Percentiles rank a stretch among this genome's conserved stretches.
phyloP scores from a whole-genome alignment of 2,329 filamentous ascomycete species.

The Dothiorella sarmentorum region DNA sequence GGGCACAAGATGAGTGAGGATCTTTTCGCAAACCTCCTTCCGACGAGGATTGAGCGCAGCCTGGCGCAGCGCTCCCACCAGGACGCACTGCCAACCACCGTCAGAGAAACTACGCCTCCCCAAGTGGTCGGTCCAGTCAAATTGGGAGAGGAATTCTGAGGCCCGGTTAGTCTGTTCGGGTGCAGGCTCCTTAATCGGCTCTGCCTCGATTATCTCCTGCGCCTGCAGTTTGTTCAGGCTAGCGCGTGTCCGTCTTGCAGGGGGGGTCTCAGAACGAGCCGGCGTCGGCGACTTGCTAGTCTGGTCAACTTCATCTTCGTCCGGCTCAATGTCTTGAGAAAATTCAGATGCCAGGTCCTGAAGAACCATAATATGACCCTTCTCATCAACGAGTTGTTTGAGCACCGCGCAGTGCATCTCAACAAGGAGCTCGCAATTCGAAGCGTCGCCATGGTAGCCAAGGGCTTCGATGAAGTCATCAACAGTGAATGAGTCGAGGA shows the following conservation, averaged over 20 bases:
- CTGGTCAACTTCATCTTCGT: slow-evolving; percentile 49
- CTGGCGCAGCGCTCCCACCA: slow-evolving; percentile 82
- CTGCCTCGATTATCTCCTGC: neutral
- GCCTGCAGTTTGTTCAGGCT: slow-evolving; percentile 65
- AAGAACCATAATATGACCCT: slow-evolving; percentile 79
- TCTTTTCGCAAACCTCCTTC: slow-evolving; percentile 69
- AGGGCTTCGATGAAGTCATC: slow-evolving; percentile 93
- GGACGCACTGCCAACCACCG: slow-evolving; percentile 87
- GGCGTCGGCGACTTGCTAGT: slow-evolving; percentile 48
- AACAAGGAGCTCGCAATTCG: slow-evolving; percentile 78
- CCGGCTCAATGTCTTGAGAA: slow-evolving; percentile 38
- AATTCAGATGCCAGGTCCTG: slow-evolving; percentile 59
- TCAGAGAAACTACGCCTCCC: slow-evolving; percentile 79
- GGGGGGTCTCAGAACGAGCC: slow-evolving; percentile 51
- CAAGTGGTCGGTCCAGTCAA: slow-evolving; percentile 82
- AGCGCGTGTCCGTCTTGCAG: slow-evolving; percentile 76
- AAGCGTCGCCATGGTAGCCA: slow-evolving; percentile 68
- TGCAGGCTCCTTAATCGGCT: neutral
- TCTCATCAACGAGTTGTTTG: slow-evolving; percentile 76
- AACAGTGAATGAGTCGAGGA: slow-evolving; percentile 94
- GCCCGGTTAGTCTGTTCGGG: slow-evolving; percentile 53
- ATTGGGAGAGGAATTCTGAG: slow-evolving; percentile 68
- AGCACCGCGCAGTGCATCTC: slow-evolving; percentile 90
- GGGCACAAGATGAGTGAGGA: slow-evolving; percentile 79
- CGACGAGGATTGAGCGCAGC: slow-evolving; percentile 72